These are phyloP conservation scores for Leccinum fibrillosum DNA, from an alignment of 768 basidiomycete genomes.

Conservation along the genomic window DNA sequence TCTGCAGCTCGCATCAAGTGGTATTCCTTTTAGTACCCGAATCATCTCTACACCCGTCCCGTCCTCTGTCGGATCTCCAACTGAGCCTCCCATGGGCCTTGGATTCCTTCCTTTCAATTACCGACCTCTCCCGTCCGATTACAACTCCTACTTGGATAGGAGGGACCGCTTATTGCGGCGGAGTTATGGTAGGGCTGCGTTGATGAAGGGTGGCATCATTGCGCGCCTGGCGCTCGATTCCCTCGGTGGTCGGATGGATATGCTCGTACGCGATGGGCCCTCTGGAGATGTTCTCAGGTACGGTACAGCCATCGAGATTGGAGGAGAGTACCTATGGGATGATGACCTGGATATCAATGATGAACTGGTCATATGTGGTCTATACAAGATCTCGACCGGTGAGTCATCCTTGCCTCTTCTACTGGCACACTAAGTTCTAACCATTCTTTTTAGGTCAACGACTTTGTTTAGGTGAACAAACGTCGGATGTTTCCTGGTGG, in stretches of 20 bases:
- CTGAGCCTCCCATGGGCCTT: not conserved
- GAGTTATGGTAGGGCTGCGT: not conserved
- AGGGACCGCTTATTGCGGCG: not conserved
- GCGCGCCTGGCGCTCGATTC: not conserved
- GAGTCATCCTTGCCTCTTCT: not conserved
- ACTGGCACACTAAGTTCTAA: too few species aligned
- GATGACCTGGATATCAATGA: conserved; percentile 1
- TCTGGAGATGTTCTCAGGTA: not conserved
- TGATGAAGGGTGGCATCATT: conserved; percentile 6
- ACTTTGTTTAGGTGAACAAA: not conserved
- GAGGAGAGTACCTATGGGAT: not conserved
- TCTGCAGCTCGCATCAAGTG: not conserved
- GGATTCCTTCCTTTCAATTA: not conserved
- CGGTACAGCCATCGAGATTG: not conserved
- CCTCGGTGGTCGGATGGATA: not conserved
- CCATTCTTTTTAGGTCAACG: not conserved
- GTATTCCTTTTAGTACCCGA: not conserved
- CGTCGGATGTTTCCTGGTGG: not conserved
- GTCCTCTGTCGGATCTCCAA: not conserved
- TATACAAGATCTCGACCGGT: conserved; percentile 5
- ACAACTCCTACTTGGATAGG: not conserved
- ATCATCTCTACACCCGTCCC: not conserved
- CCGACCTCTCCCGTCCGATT: not conserved
- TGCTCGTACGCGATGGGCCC: not conserved
- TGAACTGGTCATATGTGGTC: not conserved